Base-by-base conservation (phyloP, 2,329 filamentous ascomycete genomes). In the Rhytidhysteron rufulum region DNA sequence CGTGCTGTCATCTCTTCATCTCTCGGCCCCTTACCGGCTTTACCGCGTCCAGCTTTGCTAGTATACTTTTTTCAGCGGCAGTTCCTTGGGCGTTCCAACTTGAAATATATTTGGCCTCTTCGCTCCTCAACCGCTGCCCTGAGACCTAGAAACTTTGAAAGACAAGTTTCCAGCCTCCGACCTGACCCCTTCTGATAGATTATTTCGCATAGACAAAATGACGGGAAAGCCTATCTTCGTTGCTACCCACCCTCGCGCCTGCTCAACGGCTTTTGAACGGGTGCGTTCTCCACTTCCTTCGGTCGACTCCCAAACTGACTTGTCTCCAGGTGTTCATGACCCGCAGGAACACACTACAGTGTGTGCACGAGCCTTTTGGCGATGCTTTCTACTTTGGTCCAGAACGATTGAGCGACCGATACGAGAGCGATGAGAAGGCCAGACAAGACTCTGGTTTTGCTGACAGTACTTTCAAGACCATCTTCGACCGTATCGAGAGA, bases 341-440 rank as follows among this genome's bases (percentile, higher is more conserved):
- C 55, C 85, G 88, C 53, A 79, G 80, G 54, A 84, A 95, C 59
- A 82, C 77, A 39, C 78, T 97, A 44, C 76, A 84, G 56, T 95
- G 88, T 63, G 76, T 93, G 54, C 93, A 97, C 66, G 93, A 98
- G 71, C 93, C 93, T 4, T 97, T 97, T 68, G 91, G 91, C 39
- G 93, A 97, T 69, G 86, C 90, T 45, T 97, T 91, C 63, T 97
- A 97, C 72, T 97, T 85, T 61, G 91, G 93, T 38, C 90, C 91
- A 5, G 93, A 98, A 70, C 79, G 88, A 53, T 76, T 97, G 53
- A 83, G 86, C 57, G 72, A 79, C 38, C 81, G 93, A 55, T 98
- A 88, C 62, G 83, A 83, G 58, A 64, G 85, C 32, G 86, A 95
- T 50, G 73, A 77, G 55, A 61, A 72, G 45, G 65, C 63, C 34